Percentiles rank a stretch among this genome's conserved stretches.
phyloP scores from a whole-genome alignment of 2,329 filamentous ascomycete species.

The Lasiodiplodia sp. region DNA sequence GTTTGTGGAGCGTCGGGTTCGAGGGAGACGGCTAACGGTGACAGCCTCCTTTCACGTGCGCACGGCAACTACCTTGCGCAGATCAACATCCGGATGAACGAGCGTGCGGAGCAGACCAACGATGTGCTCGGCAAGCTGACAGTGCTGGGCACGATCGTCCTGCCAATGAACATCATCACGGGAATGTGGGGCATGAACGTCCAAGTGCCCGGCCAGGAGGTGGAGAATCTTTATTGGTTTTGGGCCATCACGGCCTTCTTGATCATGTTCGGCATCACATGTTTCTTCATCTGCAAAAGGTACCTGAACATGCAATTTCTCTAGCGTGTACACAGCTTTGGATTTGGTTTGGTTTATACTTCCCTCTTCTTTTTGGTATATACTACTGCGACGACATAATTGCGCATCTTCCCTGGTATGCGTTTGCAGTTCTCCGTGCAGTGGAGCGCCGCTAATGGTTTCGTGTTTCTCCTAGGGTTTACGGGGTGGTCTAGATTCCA shows the following conservation, averaged over 20 bases:
- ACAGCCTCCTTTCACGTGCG: conserved; percentile 83
- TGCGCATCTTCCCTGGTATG: conserved; percentile 14
- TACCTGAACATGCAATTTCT: conserved; percentile 59
- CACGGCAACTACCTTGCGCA: conserved; percentile 99
- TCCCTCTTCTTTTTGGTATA: conserved; percentile 11
- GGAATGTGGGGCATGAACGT: conserved; percentile 99
- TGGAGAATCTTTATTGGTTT: conserved; percentile 69
- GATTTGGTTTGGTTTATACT: not conserved
- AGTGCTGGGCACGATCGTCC: conserved; percentile 92
- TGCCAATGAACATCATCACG: conserved; percentile 99
- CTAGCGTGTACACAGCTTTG: conserved; percentile 18
- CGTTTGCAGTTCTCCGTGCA: conserved; percentile 7
- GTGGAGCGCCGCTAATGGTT: conserved; percentile 16
- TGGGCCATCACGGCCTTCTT: conserved; percentile 73
- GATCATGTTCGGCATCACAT: conserved; percentile 77
- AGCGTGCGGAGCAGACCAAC: conserved; percentile 92
- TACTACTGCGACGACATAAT: conserved; percentile 1
- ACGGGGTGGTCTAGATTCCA: conserved; percentile 22
- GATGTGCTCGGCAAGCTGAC: conserved; percentile 95
- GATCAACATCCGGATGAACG: conserved; percentile 99
- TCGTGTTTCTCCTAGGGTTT: conserved; percentile 19
- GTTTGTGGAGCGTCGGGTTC: conserved; percentile 41
- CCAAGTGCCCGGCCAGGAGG: conserved; percentile 89
- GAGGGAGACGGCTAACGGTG: conserved; percentile 29
- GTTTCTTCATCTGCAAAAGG: conserved; percentile 84